Evolutionary conservation across 805 yeast genomes (phyloP).

Genomic region (Yamadazyma laniorum): DNA sequence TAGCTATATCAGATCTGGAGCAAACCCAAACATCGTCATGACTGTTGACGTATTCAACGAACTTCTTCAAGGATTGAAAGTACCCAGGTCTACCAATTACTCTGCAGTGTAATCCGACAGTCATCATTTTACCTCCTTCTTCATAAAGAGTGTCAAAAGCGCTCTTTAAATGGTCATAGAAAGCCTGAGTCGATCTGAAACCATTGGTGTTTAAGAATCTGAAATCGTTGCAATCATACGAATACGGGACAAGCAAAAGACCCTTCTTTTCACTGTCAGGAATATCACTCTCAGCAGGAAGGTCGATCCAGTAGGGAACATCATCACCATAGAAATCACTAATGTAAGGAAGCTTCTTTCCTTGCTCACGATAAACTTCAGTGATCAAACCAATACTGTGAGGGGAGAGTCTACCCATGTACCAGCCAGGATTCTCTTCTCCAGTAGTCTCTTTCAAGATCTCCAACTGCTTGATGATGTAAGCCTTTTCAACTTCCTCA

Average conservation of each 20-base stretch:
- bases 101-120: conserved; percentile 17
- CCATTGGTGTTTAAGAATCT: conserved; percentile 21
- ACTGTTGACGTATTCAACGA: conserved; percentile 15
- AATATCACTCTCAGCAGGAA: conserved; percentile 16
- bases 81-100: conserved; percentile 16
- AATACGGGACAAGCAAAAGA: conserved; percentile 23
- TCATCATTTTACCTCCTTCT: conserved; percentile 18
- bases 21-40: conserved; percentile 16
- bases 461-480: conserved; percentile 14
- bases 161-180: conserved; percentile 29
- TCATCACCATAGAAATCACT: conserved; percentile 19
- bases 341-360: conserved; percentile 13
- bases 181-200: conserved; percentile 22
- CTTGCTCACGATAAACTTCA: conserved; percentile 15
- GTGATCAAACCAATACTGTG: conserved; percentile 14
- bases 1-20: conserved; percentile 16
- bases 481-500: conserved; percentile 17
- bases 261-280: conserved; percentile 20
- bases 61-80: conserved; percentile 15
- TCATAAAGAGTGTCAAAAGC: conserved; percentile 28
- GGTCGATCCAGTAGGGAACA: conserved; percentile 17
- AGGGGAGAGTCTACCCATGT: conserved; percentile 18
- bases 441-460: conserved; percentile 14
- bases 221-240: conserved; percentile 24
- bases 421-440: conserved; percentile 15